These are phyloP conservation scores for Ganoderma boninense DNA, from an alignment of 1,284 basidiomycete genomes.

Conservation along the genomic window DNA sequence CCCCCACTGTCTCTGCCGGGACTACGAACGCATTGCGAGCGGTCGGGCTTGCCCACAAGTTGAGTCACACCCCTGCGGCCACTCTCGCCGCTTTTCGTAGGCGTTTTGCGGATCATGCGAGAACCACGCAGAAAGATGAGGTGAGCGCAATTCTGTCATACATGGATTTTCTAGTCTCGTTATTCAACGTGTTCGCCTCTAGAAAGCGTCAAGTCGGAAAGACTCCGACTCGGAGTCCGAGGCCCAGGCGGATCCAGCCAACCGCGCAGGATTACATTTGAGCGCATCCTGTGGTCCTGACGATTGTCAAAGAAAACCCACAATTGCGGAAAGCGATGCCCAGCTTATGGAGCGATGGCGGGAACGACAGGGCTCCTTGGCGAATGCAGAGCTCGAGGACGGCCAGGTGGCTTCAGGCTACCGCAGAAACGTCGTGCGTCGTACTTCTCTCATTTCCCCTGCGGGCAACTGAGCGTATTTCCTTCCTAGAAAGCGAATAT, in stretches of 20 bases:
- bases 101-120: neutral
- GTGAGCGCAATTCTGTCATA: neutral
- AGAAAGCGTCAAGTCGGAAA: neutral
- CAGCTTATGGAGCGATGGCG: constrained; percentile 34
- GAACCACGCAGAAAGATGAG: neutral
- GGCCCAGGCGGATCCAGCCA: constrained; percentile 18
- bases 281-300: neutral
- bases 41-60: neutral
- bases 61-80: neutral
- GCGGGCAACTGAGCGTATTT: neutral
- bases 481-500: constrained; percentile 37
- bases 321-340: constrained; percentile 34
- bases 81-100: neutral
- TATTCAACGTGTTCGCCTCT: neutral
- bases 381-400: constrained; percentile 36
- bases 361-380: constrained; percentile 35
- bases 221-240: constrained; percentile 14
- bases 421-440: constrained; percentile 33
- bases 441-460: neutral
- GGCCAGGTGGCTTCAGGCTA: constrained; percentile 34
- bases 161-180: neutral
- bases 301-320: constrained; percentile 20
- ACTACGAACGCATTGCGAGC: neutral
- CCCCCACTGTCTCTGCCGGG: neutral
- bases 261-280: neutral